phyloP scores from a whole-genome alignment of 345 rosid genomes.

The Mangifera indica region DNA sequence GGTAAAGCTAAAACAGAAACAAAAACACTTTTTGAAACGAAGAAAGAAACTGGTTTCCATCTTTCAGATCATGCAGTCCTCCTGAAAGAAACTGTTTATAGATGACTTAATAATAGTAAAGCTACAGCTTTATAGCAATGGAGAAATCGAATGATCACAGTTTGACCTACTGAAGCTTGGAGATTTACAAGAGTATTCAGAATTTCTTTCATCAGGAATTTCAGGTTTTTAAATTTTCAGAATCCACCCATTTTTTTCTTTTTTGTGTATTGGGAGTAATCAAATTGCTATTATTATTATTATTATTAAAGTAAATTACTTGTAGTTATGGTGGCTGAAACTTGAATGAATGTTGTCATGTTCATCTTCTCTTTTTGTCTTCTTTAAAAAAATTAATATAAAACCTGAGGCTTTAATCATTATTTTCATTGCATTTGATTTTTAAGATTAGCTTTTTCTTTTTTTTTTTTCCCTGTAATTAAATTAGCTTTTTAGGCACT shows the following conservation, averaged over 20 bases:
- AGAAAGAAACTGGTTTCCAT: neutral
- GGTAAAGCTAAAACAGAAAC: neutral
- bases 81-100: neutral
- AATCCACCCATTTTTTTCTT: neutral
- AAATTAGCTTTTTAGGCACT: neutral
- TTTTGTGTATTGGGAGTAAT: too few relatives aligned
- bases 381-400: too few relatives aligned
- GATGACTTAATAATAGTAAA: too few relatives aligned
- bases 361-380: constrained; percentile 1
- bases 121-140: neutral
- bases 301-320: too few relatives aligned
- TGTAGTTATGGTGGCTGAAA: too few relatives aligned
- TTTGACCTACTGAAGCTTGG: neutral
- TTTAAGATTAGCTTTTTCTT: neutral
- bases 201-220: neutral
- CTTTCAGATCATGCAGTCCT: neutral
- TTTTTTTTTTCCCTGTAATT: too few relatives aligned
- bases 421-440: too few relatives aligned
- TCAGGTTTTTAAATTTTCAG: neutral
- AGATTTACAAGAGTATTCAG: neutral
- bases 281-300: too few relatives aligned
- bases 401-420: too few relatives aligned
- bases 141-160: neutral
- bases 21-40: neutral
- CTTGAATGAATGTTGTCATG: neutral